phyloP scores from a whole-genome alignment of 1,139 yeast genomes.

The Scheffersomyces quercinus region DNA sequence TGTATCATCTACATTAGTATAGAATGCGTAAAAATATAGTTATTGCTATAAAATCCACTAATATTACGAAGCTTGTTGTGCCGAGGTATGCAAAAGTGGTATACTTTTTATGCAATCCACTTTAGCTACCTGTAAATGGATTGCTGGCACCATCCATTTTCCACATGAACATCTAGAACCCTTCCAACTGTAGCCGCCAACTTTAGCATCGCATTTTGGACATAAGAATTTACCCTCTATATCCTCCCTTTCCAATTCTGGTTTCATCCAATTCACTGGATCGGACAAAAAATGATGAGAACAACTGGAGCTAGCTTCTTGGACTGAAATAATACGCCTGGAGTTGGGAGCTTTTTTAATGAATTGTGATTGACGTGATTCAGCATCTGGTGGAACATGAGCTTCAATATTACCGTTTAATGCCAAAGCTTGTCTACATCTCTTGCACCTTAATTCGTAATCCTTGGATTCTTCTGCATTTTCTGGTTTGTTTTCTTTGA shows the following conservation, averaged over 20 bases:
- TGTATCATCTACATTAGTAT: background rate
- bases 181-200: slow-evolving; percentile 93
- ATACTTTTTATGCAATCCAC: slow-evolving; percentile 60
- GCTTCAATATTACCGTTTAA: slow-evolving; percentile 49
- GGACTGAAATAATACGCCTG: slow-evolving; percentile 52
- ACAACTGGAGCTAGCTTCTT: slow-evolving; percentile 60
- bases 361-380: slow-evolving; percentile 63
- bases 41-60: background rate
- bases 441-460: slow-evolving; percentile 61
- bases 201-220: slow-evolving; percentile 78
- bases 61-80: background rate
- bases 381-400: slow-evolving; percentile 61
- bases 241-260: slow-evolving; percentile 65
- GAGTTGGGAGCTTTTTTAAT: slow-evolving; percentile 62
- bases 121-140: slow-evolving; percentile 77
- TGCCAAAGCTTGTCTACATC: slow-evolving; percentile 65
- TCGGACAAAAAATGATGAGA: slow-evolving; percentile 81
- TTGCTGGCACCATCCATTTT: slow-evolving; percentile 92
- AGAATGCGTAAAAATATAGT: background rate
- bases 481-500: slow-evolving; percentile 4
- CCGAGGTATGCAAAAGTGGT: background rate
- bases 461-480: slow-evolving; percentile 16
- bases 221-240: slow-evolving; percentile 86
- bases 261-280: slow-evolving; percentile 90
- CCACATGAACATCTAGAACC: slow-evolving; percentile 96